Base-by-base conservation (phyloP, 2,329 filamentous ascomycete species). In the Claviceps maximensis region DNA sequence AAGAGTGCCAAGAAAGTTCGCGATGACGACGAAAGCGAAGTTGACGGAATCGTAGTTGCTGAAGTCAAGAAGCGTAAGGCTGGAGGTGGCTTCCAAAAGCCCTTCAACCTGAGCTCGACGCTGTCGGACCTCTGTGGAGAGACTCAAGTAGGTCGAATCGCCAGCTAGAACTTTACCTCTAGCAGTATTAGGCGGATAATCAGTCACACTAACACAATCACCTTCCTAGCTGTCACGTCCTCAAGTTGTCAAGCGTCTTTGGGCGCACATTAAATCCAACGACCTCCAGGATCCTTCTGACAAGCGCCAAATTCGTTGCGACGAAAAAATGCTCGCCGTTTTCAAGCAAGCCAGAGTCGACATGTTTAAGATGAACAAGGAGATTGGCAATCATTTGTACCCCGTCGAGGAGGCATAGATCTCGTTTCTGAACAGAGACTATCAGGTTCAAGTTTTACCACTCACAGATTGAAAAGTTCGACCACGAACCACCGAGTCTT, bases 331-430 rank as follows among this genome's bases (percentile, higher is more conserved):
- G 85, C 83, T 87, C 56, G 86, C 86, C 7, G 86, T 98, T 8
- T 98, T 98, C 74, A 95, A 95, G 68, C 80, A 86, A 63, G 82
- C 89, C 62, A 87, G 80, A 63, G 86, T 98, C 49, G 89, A 97
- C 70, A 98, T 98, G 93, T 98, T 98, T 69, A 90, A 89, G 60
- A 97, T 98, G 91, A 97, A 95, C 75, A 96, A 96, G 74, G 80
- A 95, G 17, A 81, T 97, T 12, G 89, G 87, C 57, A 84, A 86
- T 65, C 91, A 97, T 63, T 75, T 97, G 41, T 96, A 95, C 65
- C 87, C 86, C 2, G 77, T 87, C 48, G 89, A 91, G 51, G 89
- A 93, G 67, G 82, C 69, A 54, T 65, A 66, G 42, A 31, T 23
- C 23, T 23, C n/a, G 12, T 41, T 15, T 25, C 10, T 17, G 3